Evolutionary conservation across 768 basidiomycete genomes (phyloP).

Genomic region (Trichaptum fuscoviolaceum): DNA sequence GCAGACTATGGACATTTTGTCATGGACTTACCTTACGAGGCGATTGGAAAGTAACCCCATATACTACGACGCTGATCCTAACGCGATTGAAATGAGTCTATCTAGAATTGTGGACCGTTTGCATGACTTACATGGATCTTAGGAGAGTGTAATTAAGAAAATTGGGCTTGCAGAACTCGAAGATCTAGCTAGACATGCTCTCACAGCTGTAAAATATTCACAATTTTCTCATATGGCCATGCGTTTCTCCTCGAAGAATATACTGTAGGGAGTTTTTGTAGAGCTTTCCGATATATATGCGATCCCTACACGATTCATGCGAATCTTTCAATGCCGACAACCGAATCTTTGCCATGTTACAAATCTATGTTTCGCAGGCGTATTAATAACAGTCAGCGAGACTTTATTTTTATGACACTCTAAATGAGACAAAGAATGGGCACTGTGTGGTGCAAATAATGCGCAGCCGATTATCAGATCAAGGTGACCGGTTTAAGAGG

Average conservation of each 20-base stretch:
- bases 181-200: too few relatives aligned
- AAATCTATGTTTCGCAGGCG: too few relatives aligned
- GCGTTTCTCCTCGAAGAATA: too few relatives aligned
- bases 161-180: not conserved
- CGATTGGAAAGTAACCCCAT: slow-evolving; percentile 75
- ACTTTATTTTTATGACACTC: not conserved
- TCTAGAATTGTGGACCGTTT: slow-evolving; percentile 65
- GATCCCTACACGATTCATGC: too few relatives aligned
- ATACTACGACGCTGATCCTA: slow-evolving; percentile 64
- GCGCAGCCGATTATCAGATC: not conserved
- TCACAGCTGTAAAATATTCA: too few relatives aligned
- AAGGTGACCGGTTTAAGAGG: not conserved
- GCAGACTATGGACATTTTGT: slow-evolving; percentile 68
- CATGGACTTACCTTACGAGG: slow-evolving; percentile 74
- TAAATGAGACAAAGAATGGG: not conserved
- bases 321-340: too few relatives aligned
- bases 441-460: not conserved
- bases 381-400: not conserved
- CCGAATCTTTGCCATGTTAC: not conserved
- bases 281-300: too few relatives aligned
- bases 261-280: too few relatives aligned
- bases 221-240: too few relatives aligned
- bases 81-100: slow-evolving; percentile 46
- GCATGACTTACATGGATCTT: slow-evolving; percentile 12
- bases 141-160: not conserved